Conservation (phyloP, 345 rosid genomes). For the Citrus hindsii region DNA sequence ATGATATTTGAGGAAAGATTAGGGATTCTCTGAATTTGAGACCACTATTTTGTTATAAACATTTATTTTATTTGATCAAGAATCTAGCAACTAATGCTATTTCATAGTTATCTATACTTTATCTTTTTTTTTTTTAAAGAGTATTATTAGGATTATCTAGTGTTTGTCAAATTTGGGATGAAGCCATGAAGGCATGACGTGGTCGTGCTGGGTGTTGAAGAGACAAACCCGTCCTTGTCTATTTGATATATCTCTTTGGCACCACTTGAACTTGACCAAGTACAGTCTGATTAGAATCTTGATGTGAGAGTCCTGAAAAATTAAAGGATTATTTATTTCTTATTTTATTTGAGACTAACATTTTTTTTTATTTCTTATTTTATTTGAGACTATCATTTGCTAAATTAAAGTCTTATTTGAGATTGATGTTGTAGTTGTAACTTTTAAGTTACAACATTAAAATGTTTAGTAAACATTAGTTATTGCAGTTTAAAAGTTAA, state of each 20-base stretch:
- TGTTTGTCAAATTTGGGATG: too few species aligned
- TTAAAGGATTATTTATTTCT: not conserved
- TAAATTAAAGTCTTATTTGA: too few species aligned
- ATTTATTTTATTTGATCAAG: not conserved
- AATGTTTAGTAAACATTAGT: too few species aligned
- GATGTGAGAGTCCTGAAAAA: constrained; percentile 15
- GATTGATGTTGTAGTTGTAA: too few species aligned
- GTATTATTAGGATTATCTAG: not conserved
- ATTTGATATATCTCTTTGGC: not conserved
- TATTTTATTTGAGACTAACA: too few species aligned
- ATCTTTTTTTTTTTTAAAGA: not conserved
- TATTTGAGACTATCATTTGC: too few species aligned
- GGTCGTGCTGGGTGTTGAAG: constrained; percentile 19
- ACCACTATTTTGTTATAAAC: too few species aligned
- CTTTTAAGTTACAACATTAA: too few species aligned
- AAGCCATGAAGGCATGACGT: too few species aligned
- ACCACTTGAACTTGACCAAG: constrained; percentile 20
- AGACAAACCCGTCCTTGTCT: constrained; percentile 28
- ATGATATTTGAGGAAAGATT: too few species aligned
- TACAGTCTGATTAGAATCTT: not conserved
- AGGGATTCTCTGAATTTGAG: too few species aligned
- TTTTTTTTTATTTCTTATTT: not conserved
- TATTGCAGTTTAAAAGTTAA: too few species aligned
- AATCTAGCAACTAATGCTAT: not conserved
- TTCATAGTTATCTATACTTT: not conserved